A percentile compares a stretch with the other conserved stretches of the same genome.
Evolutionary conservation across 2,329 filamentous ascomycete species (phyloP).

Genomic region (Colletotrichum cereale): DNA sequence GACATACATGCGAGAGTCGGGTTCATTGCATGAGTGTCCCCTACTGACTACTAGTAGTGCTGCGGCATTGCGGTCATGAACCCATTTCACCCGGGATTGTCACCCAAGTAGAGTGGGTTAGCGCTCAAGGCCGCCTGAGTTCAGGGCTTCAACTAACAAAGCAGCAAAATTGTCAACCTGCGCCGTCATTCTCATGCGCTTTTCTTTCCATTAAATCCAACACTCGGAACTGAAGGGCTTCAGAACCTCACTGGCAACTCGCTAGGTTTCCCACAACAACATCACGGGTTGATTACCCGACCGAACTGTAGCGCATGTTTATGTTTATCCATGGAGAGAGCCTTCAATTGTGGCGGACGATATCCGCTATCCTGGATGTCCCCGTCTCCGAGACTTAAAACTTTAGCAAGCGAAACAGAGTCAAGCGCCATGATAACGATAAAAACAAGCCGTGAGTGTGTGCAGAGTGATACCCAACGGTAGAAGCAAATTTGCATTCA

Average conservation of each 20-base stretch:
- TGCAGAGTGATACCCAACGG: not conserved
- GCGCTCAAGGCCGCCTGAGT: not conserved
- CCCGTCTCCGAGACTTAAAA: not conserved
- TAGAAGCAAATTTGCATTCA: not conserved
- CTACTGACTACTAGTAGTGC: too few species aligned
- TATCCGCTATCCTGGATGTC: too few species aligned
- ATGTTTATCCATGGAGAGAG: too few species aligned
- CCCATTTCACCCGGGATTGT: not conserved
- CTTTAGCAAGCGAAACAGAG: not conserved
- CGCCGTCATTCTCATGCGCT: not conserved
- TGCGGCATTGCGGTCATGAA: not conserved
- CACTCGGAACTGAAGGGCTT: too few species aligned
- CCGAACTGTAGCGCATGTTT: too few species aligned
- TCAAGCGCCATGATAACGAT: not conserved
- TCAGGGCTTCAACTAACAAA: not conserved
- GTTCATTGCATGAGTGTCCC: not conserved
- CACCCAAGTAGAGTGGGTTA: not conserved
- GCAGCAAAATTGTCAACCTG: not conserved
- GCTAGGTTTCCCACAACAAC: too few species aligned
- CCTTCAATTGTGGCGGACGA: too few species aligned
- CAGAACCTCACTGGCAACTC: too few species aligned
- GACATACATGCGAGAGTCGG: not conserved
- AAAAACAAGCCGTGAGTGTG: not conserved
- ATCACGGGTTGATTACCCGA: too few species aligned
- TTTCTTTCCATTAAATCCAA: not conserved